Evolutionary conservation across 208 protist species (phyloP), one percentile per base, ranked within the genome.

Genomic region (Crithidia expoeki): DNA sequence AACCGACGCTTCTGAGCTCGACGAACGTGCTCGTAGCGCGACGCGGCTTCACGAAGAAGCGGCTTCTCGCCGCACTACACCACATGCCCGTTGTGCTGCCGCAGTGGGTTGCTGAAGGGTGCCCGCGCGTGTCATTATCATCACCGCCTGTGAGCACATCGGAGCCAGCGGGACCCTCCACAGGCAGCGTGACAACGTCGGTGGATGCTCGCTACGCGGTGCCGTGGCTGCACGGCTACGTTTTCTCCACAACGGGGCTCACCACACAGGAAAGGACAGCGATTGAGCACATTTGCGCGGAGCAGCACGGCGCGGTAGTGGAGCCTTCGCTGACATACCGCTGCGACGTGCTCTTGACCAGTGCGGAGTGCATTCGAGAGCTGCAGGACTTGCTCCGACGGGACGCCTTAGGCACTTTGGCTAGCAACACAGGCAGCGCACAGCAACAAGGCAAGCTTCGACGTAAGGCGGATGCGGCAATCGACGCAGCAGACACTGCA

Each of bases 11-110:
- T 10, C 82, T 73, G 52, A 71, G 52, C 40, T 59, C 68, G 4
- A 95, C 86, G 7, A 67, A 46, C 23, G 71, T 92, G 44, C 60
- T 95, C 17, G 80, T 95, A n/a, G 84, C 90, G 4, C 56, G 80
- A 12, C 76, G 76, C 36, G 90, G 90, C 2, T 80, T 93, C 46
- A 93, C 85, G 16, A 56, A 49, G 34, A 95, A 93, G 74, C 83
- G 90, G 9, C 56, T 95, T 5, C 76, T 86, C 33, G 90, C 87
- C 1, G 81, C 85, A 32, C 62, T 77, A 11, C 73, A 79, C 28
- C 62, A 67, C 2, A 87, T 92, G 21, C 74, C 80, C 27, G 82
- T 91, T 12, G 85, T 95, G 50, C 57, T 74, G 33, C 67, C 85
- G 21, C 47, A 63, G 17, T 95, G 87, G 85, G 53, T 95, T 12